Percentiles rank a stretch among this genome's conserved stretches.
Evolutionary conservation across 2,329 filamentous ascomycete species (phyloP).

Genomic region (Chrysoporthe puriensis): DNA sequence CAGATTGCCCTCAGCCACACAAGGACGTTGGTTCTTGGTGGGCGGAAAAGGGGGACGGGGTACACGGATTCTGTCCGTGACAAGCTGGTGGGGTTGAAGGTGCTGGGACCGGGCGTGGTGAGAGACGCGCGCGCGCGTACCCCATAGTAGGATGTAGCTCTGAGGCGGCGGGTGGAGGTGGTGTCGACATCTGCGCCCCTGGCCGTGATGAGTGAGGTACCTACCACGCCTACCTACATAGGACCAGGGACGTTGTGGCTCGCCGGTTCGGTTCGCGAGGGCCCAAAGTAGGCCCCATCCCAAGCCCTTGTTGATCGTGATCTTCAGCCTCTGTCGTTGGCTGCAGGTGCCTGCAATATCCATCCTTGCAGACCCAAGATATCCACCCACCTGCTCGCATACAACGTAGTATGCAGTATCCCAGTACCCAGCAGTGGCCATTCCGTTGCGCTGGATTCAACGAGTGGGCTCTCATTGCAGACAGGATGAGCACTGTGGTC

Average conservation of each 20-base stretch:
- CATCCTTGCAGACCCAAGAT: not conserved
- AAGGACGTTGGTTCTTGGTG: not conserved
- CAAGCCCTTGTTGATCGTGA: not conserved
- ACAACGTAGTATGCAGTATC: too few relatives aligned
- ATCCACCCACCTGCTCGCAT: not conserved
- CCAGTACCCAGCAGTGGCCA: not conserved
- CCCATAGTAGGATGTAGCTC: not conserved
- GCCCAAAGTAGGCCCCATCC: not conserved
- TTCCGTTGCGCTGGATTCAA: not conserved
- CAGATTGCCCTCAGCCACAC: slow-evolving; percentile 12
- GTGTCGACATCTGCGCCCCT: not conserved
- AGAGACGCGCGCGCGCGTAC: not conserved
- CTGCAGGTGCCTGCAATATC: not conserved
- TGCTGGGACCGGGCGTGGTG: not conserved
- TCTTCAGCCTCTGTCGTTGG: not conserved
- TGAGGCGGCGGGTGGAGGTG: not conserved
- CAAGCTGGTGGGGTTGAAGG: slow-evolving; percentile 6
- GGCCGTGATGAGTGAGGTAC: not conserved
- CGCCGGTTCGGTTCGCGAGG: not conserved
- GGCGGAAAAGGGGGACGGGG: slow-evolving; percentile 7
- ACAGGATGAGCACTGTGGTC: not conserved
- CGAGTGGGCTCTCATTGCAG: slow-evolving; percentile 1
- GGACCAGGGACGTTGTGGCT: not conserved
- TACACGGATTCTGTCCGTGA: slow-evolving; percentile 2
- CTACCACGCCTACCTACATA: not conserved